Evolutionary conservation across 1,284 basidiomycete species (phyloP), one percentile per base, ranked within the genome.

Genomic region (Fomitopsis palustris): DNA sequence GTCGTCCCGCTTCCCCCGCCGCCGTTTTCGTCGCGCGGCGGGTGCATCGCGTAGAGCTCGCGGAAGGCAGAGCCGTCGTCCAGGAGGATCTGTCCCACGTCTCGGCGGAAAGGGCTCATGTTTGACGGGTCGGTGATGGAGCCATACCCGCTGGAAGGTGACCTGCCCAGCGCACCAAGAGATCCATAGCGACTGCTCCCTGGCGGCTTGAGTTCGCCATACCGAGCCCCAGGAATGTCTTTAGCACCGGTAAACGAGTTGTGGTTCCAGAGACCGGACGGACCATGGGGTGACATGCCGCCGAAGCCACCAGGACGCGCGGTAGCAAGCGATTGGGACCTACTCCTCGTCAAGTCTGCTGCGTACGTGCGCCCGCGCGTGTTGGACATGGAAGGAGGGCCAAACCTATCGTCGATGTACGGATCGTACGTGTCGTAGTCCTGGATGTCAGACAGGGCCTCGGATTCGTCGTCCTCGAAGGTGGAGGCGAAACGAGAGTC

Each of bases 21-120:
- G 23, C 82, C 83, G 56, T 79, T 81, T 69, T 88, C 85, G 62
- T 86, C 82, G 51, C 81, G 77, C 6, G 81, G 83, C 0, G 79
- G 83, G 61, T 84, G 77, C 78, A 83, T 83, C 31, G 83, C 85
- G 0, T 83, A 79, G 87, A 90, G 76, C 65, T 90, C 87, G 45
- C 86, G 78, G 64, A 88, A 83, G 0, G 83, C 82, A 0, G 84
- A 81, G 3, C 81, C 82, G 57, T 90, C 87, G 65, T 91, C 87
- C 56, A 88, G 74, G 38, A 92, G 72, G 59, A 92, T 90, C 72
- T 88, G 84, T 16, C 84, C 84, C 17, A 93, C 86, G 69, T 93
- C 90, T 31, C 90, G 78, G 23, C 90, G 83, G 68, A 93, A 92
- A 0, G 91, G 91, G 61, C 83, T 86, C 81, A 91, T 89, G 70